A percentile compares a stretch with the other conserved stretches of the same genome.
Evolutionary conservation across 345 rosid genomes (phyloP).

Genomic region (Citrus maxima): DNA sequence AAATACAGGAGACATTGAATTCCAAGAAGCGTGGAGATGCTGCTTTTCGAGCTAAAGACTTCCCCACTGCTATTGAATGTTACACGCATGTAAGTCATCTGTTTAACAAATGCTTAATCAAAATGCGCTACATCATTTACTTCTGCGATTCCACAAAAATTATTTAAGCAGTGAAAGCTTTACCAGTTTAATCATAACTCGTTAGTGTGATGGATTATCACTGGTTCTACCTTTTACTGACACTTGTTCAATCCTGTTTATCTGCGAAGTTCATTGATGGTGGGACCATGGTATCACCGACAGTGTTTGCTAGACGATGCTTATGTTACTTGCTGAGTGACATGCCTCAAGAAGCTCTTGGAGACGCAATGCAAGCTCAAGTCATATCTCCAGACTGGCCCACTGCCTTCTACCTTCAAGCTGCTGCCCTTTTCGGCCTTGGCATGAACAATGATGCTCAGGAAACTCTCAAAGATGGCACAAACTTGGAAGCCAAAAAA

Average conservation of each 20-base stretch:
- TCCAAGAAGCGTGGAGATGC: constrained; percentile 62
- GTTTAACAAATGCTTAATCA: neutral
- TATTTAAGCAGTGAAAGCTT: neutral
- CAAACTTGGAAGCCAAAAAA: constrained; percentile 67
- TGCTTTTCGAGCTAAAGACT: constrained; percentile 58
- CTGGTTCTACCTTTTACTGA: neutral
- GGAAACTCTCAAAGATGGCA: constrained; percentile 82
- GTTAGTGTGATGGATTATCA: neutral
- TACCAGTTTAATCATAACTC: neutral
- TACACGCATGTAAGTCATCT: constrained; percentile 46
- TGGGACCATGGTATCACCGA: constrained; percentile 78
- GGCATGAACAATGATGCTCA: constrained; percentile 78
- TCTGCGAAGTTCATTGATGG: constrained; percentile 62
- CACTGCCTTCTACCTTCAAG: constrained; percentile 77
- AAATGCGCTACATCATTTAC: neutral
- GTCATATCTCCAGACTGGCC: constrained; percentile 78
- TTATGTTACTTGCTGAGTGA: constrained; percentile 65
- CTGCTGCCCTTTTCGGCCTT: constrained; percentile 78
- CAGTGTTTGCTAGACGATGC: constrained; percentile 75
- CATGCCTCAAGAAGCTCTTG: constrained; percentile 81
- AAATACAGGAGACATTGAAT: constrained; percentile 65
- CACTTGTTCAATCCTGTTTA: neutral
- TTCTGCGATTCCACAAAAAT: neutral
- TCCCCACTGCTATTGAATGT: constrained; percentile 50
- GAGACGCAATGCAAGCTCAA: constrained; percentile 84